Conservation (phyloP, 1,284 basidiomycete species). For the Peniophora sp. region DNA sequence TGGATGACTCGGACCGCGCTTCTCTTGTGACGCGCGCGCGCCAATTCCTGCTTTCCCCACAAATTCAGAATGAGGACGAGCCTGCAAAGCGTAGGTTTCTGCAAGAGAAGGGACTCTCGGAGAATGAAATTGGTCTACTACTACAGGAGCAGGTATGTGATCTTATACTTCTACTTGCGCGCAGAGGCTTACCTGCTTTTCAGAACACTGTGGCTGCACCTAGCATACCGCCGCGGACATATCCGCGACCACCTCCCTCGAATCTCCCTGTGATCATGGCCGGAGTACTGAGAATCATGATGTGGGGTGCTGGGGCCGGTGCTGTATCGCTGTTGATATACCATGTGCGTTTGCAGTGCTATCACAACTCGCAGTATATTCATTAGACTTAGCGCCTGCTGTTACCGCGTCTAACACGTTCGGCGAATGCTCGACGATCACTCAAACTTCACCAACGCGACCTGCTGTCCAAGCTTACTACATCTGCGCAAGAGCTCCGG, state of each 20-base stretch:
- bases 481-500: constrained; percentile 44
- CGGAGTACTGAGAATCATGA: constrained; percentile 50
- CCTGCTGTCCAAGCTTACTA: constrained; percentile 44
- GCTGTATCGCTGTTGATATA: constrained; percentile 51
- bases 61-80: constrained; percentile 50
- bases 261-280: constrained; percentile 57
- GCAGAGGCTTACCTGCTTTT: constrained; percentile 18
- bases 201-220: constrained; percentile 29
- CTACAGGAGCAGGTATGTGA: constrained; percentile 46
- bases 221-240: constrained; percentile 57
- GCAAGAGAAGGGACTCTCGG: constrained; percentile 60
- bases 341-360: constrained; percentile 37
- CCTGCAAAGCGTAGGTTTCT: constrained; percentile 58
- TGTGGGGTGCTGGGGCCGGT: constrained; percentile 62
- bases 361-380: neutral
- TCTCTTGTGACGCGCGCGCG: constrained; percentile 55
- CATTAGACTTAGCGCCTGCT: constrained; percentile 44
- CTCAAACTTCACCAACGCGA: constrained; percentile 50
- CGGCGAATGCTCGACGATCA: constrained; percentile 50
- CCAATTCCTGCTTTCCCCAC: constrained; percentile 56
- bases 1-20: constrained; percentile 16
- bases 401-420: constrained; percentile 53
- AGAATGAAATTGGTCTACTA: constrained; percentile 52
- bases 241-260: constrained; percentile 64
- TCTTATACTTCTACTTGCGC: neutral